Base-by-base conservation (phyloP, 495 filamentous ascomycete species). In the Trichoderma asperelloides region DNA sequence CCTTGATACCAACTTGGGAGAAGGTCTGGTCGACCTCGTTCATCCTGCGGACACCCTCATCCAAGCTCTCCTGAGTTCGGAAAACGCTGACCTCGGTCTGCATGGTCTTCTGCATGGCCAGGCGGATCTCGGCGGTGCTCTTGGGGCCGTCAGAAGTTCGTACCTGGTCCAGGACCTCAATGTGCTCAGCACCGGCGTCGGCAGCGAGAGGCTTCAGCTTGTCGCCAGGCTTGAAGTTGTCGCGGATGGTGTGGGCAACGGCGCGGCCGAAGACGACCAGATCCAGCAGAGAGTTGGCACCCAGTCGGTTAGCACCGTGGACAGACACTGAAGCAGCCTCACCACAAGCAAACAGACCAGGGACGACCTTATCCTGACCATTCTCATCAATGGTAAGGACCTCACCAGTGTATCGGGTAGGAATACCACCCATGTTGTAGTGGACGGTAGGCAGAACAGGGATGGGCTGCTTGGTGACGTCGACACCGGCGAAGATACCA, bases 341-440 rank as follows among this genome's bases (percentile, higher is more conserved):
- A 81, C 94, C 94, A 76, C 92, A 96, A 70, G 94, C 94, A 74
- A 93, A 98, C 68, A 98, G 88, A 77, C 94, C 94, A 66, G 92
- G 91, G 23, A 98, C 95, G 71, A 96, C 88, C 85, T 96, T 91
- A 81, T 98, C 94, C 64, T 93, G 87, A 70, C 94, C 95, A 39
- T 82, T 73, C 75, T 87, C 86, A 73, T 96, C 92, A 63, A 94
- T 82, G 39, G 89, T 93, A 67, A 98, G 77, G 71, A 97, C 94
- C 80, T 98, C 93, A 77, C 94, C 94, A 68, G 91, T 97, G 85
- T 95, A 97, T 73, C 91, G 91, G 68, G 94, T 98, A 62, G 94
- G 94, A 73, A 97, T 96, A 83, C 94, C 94, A 78, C 94, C 94
- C 94, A 98, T 98, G 86, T 97, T 97, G 86, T 98, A 98, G 84